These are phyloP conservation scores for Beta corolliflora DNA, from an alignment of 179 eudicot species.

Conservation along the genomic window DNA sequence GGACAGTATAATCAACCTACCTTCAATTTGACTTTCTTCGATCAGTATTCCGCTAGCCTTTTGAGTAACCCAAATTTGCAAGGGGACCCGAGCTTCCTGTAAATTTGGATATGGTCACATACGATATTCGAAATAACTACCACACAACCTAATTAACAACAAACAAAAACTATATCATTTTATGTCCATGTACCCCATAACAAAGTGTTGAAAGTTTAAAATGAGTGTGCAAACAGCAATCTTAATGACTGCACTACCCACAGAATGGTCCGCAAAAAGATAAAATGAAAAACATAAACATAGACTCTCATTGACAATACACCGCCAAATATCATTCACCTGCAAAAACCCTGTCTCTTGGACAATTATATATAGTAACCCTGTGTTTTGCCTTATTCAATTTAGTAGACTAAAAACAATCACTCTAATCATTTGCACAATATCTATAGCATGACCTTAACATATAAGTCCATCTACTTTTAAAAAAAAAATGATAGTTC, in stretches of 20 bases:
- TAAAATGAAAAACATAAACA: background rate
- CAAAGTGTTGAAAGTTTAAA: background rate
- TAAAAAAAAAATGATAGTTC: too few relatives aligned
- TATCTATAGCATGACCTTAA: too few relatives aligned
- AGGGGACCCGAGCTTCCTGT: slow-evolving; percentile 83
- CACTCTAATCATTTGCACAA: too few relatives aligned
- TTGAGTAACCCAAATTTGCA: slow-evolving; percentile 94
- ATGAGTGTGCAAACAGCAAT: background rate
- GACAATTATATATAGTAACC: too few relatives aligned
- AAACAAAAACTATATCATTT: slow-evolving; percentile 1
- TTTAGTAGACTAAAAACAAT: background rate
- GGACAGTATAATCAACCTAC: slow-evolving; percentile 37
- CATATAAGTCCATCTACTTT: too few relatives aligned
- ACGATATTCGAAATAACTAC: background rate
- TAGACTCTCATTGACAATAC: background rate
- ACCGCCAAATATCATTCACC: background rate
- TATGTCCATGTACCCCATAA: background rate
- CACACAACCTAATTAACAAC: background rate
- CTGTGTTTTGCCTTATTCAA: background rate
- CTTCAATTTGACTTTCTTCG: slow-evolving; percentile 65
- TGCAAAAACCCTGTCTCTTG: too few relatives aligned
- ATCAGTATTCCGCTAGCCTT: slow-evolving; percentile 55
- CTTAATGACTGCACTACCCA: background rate
- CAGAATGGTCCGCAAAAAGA: background rate
- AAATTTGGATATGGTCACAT: slow-evolving; percentile 27